These are phyloP conservation scores for Fraxinus excelsior DNA, from an alignment of 257 asterid genomes.

Conservation along the genomic window DNA sequence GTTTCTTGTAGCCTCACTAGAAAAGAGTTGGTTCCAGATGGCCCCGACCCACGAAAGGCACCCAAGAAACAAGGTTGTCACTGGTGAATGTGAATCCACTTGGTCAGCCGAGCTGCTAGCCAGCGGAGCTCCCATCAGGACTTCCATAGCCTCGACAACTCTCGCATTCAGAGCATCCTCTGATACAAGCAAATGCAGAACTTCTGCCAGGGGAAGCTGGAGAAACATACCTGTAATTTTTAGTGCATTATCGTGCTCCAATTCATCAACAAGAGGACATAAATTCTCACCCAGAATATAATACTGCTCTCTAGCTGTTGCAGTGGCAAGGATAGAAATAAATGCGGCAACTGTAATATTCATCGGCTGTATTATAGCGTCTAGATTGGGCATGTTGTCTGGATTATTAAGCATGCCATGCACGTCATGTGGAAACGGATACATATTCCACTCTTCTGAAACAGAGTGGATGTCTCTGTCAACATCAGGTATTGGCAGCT, in stretches of 20 bases:
- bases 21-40: neutral
- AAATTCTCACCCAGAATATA: neutral
- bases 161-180: neutral
- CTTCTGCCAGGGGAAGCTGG: neutral
- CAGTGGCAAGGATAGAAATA: neutral
- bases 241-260: neutral
- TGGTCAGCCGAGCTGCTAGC: neutral
- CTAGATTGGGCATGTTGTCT: neutral
- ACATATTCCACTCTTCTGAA: neutral
- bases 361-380: neutral
- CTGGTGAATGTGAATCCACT: neutral
- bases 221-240: neutral
- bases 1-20: neutral
- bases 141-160: neutral
- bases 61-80: neutral
- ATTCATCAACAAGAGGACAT: neutral
- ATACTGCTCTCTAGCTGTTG: neutral
- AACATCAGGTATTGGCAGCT: neutral
- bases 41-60: neutral
- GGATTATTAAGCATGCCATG: neutral
- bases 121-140: neutral
- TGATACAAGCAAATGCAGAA: constrained; percentile 1
- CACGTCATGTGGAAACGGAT: neutral
- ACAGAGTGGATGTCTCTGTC: neutral
- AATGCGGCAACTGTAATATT: neutral